Conservation (phyloP, 2,329 filamentous ascomycete species). For the Apiospora koreana region DNA sequence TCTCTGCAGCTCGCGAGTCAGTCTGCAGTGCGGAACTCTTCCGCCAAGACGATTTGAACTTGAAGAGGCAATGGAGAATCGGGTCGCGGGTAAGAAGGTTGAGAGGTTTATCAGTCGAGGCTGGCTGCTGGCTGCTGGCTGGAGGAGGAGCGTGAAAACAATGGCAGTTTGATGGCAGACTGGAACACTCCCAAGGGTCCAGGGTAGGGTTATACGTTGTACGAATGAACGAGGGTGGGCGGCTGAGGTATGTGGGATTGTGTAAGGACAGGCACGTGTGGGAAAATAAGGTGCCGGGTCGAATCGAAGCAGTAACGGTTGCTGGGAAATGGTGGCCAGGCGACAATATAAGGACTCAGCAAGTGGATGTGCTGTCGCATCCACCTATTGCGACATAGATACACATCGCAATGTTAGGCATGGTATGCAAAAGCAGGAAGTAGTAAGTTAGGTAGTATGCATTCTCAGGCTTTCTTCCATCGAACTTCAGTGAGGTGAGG, state of each 20-base stretch:
- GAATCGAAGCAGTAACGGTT: not conserved
- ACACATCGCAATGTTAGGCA: not conserved
- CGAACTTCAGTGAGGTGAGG: not conserved
- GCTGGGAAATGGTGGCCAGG: not conserved
- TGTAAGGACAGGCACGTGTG: not conserved
- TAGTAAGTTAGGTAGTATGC: too few species aligned
- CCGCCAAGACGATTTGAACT: not conserved
- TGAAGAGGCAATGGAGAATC: not conserved
- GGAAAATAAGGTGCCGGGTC: not conserved
- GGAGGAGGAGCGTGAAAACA: not conserved
- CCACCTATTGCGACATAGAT: not conserved
- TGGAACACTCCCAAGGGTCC: not conserved
- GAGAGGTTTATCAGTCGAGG: not conserved
- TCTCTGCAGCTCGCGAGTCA: not conserved
- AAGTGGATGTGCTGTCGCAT: conserved; percentile 1
- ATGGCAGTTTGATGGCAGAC: too few species aligned
- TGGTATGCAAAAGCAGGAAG: too few species aligned
- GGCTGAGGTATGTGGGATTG: not conserved
- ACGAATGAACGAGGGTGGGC: not conserved
- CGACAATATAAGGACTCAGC: not conserved
- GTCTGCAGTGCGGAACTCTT: not conserved
- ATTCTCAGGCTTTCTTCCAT: not conserved
- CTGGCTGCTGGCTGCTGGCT: not conserved
- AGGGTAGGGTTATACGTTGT: not conserved
- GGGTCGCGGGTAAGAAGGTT: not conserved